phyloP scores from a whole-genome alignment of 805 yeast genomes.

The Scheffersomyces ergatensis region DNA sequence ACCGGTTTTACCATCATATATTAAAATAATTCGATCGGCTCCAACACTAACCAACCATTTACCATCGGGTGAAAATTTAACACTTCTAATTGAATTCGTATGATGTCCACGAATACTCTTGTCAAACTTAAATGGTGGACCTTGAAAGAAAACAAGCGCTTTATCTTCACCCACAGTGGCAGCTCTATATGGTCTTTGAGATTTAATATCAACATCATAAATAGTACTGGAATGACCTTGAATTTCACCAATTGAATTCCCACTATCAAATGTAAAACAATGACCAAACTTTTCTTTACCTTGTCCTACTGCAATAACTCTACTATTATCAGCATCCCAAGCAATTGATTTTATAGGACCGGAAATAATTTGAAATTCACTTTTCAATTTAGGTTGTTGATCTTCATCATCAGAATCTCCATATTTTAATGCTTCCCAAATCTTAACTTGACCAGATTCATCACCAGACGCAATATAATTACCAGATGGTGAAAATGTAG shows the following conservation, averaged over 20 bases:
- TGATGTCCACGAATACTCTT: constrained; percentile 73
- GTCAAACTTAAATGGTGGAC: constrained; percentile 91
- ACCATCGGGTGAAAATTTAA: constrained; percentile 81
- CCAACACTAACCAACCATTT: constrained; percentile 75
- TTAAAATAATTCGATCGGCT: constrained; percentile 70
- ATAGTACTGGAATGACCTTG: constrained; percentile 86
- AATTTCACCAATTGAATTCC: constrained; percentile 95
- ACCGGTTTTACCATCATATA: constrained; percentile 88
- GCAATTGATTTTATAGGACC: constrained; percentile 81
- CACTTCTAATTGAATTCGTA: constrained; percentile 75
- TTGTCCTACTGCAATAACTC: constrained; percentile 92
- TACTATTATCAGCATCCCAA: constrained; percentile 87
- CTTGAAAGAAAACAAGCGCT: constrained; percentile 77
- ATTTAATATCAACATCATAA: constrained; percentile 81
- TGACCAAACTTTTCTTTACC: constrained; percentile 92
- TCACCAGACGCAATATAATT: constrained; percentile 91
- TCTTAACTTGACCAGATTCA: constrained; percentile 80
- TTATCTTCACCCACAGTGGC: constrained; percentile 91
- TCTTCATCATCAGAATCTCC: constrained; percentile 33
- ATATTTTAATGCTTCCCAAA: constrained; percentile 61
- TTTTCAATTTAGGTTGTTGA: constrained; percentile 59
- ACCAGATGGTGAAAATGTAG: constrained; percentile 86
- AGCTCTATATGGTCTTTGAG: constrained; percentile 87
- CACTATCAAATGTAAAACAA: constrained; percentile 90
- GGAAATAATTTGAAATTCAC: constrained; percentile 74